Base-by-base conservation (phyloP, 352 stramenopile genomes). In the Pythium coloratum region DNA sequence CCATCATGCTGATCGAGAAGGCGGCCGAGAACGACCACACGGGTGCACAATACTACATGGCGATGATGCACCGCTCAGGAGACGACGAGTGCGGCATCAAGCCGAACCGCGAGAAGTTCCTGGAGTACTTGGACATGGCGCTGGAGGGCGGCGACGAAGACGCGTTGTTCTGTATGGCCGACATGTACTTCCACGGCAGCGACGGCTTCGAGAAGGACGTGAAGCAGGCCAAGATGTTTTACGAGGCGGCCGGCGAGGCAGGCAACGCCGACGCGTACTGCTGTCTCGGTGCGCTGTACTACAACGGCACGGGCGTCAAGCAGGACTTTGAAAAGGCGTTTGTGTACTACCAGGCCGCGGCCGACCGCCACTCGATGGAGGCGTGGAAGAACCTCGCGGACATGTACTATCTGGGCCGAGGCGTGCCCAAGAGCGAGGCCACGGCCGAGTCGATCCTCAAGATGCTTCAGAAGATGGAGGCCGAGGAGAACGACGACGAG, bases 351-450 rank as follows among this genome's bases (percentile, higher is more conserved):
- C 87, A 96, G 69, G 85, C 91, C 50, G 88, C 89, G 4, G 89
- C 88, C 18, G 87, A 95, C 47, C 78, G 76, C 38, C 73, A 94
- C 75, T 95, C 86, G 47, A 90, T 94, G 77, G 79, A 90, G 64
- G 86, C 88, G 6, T 96, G 88, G 88, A 94, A 96, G 71, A 96
- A 94, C 68, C 76, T 96, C 6, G 88, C 88, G 14, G 88, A 94
- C 57, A 96, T 96, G 88, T 94, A 96, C 67, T 85, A 77, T 26
- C 67, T 86, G 18, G 88, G 88, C 18, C 78, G 78, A 36, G 88
- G 88, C 34, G 86, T 96, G 30, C 84, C 86, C 16, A 80, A 86
- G 62, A 96, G 89, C 59, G 77, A 92, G 40, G 81, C 84, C 20
- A 92, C 85, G 55, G 88, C 88, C 44, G 78, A 88, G 16, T 88